Percentiles rank a stretch among this genome's conserved stretches.
Conservation (phyloP, 164 flowering plant species). For the Aristolochia fimbriata region DNA sequence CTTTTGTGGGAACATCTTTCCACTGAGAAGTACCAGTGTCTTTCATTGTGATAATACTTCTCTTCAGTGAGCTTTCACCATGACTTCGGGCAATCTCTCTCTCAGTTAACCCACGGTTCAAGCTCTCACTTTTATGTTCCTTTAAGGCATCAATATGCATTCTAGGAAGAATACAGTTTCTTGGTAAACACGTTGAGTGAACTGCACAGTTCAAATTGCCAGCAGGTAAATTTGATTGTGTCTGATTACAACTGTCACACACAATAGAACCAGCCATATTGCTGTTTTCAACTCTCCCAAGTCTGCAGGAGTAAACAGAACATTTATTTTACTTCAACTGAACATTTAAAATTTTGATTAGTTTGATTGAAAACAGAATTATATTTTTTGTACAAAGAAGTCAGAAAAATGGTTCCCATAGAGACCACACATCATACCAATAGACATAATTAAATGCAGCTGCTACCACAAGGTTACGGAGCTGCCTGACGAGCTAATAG, state of each 20-base stretch:
- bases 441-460: too few relatives aligned
- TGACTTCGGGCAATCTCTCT: conserved; percentile 2
- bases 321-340: background rate
- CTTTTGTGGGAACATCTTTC: conserved; percentile 50
- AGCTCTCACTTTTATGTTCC: conserved; percentile 12
- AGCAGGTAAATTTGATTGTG: conserved; percentile 10
- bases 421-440: too few relatives aligned
- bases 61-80: conserved; percentile 9
- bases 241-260: conserved; percentile 19
- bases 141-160: conserved; percentile 10
- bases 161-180: conserved; percentile 12
- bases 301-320: conserved; percentile 10
- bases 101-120: conserved; percentile 2
- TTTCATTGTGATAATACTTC: conserved; percentile 2
- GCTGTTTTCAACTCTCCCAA: conserved; percentile 18
- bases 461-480: too few relatives aligned
- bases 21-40: conserved; percentile 24
- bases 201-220: conserved; percentile 21
- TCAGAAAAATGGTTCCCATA: too few relatives aligned
- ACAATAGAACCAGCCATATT: conserved; percentile 5
- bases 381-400: too few relatives aligned
- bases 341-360: background rate
- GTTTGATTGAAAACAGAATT: too few relatives aligned
- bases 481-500: too few relatives aligned
- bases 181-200: conserved; percentile 17